These are phyloP conservation scores for Theileria orientalis DNA, from an alignment of 169 alveolate species.

Conservation along the genomic window DNA sequence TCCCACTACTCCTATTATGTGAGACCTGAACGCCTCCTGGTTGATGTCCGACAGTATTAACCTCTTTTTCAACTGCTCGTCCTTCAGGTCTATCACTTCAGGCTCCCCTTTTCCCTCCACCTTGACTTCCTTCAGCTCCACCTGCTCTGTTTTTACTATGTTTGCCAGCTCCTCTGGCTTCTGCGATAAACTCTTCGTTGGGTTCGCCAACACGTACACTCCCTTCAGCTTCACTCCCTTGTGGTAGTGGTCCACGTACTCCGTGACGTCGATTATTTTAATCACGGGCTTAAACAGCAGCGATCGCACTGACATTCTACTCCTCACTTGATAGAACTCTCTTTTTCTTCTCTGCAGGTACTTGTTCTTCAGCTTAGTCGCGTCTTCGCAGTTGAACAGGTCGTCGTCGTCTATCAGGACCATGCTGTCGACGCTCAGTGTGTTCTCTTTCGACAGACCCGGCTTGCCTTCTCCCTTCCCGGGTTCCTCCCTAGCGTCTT, in stretches of 20 bases:
- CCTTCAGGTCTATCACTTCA: background rate
- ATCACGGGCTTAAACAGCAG: background rate
- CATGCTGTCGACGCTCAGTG: too few species aligned
- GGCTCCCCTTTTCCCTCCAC: background rate
- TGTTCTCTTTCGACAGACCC: too few species aligned
- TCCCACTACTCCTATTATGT: constrained; percentile 51
- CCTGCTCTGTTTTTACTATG: background rate
- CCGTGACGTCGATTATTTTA: constrained; percentile 12
- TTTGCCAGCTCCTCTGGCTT: background rate
- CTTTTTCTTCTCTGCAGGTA: background rate
- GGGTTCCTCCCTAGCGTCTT: too few species aligned
- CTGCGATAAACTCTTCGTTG: background rate
- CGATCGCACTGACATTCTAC: background rate
- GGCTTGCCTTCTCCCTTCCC: too few species aligned
- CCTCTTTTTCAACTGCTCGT: constrained; percentile 1
- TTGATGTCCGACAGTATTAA: background rate
- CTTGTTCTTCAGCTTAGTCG: background rate
- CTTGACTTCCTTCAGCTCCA: background rate
- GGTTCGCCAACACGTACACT: background rate
- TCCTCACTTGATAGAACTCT: constrained; percentile 1
- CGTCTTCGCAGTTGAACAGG: background rate
- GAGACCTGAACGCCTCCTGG: constrained; percentile 24
- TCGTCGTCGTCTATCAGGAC: too few species aligned
- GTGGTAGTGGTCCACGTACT: constrained; percentile 1
- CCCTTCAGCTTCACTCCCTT: background rate